Percentiles rank a stretch among this genome's conserved stretches.
Evolutionary conservation across 2,329 filamentous ascomycete species (phyloP).

Genomic region (Epicoccum nigrum): DNA sequence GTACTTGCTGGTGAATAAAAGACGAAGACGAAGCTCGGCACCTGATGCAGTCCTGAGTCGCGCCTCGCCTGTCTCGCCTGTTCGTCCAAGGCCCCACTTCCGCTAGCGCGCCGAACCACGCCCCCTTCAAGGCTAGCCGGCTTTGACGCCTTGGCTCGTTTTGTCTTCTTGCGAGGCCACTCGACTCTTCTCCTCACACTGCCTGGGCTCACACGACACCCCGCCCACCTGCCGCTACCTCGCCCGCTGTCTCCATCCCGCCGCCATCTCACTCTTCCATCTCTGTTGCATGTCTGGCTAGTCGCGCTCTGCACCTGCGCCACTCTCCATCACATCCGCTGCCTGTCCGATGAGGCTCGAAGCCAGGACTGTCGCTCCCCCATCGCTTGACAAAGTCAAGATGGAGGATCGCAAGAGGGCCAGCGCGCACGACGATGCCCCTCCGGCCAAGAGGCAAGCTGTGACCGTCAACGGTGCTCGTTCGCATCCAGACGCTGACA

Average conservation of each 20-base stretch:
- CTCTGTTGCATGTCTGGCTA: slow-evolving; percentile 26
- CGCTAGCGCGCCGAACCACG: not conserved
- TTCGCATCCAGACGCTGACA: slow-evolving; percentile 69
- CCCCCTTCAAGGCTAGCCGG: not conserved
- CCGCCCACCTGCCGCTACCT: slow-evolving; percentile 16
- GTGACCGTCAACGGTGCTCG: slow-evolving; percentile 73
- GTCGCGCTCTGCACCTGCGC: slow-evolving; percentile 22
- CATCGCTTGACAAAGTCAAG: slow-evolving; percentile 81
- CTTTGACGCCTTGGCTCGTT: slow-evolving; percentile 7
- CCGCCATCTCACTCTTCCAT: slow-evolving; percentile 31
- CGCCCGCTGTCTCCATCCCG: slow-evolving; percentile 25
- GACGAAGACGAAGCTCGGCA: too few species aligned
- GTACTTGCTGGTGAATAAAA: too few species aligned
- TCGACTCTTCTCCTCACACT: slow-evolving; percentile 4
- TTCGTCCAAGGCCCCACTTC: not conserved
- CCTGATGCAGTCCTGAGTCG: too few species aligned
- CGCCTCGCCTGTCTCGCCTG: too few species aligned
- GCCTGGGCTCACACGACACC: slow-evolving; percentile 37
- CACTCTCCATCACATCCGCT: slow-evolving; percentile 36
- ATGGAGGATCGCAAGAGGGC: slow-evolving; percentile 99
- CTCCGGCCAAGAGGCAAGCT: slow-evolving; percentile 89
- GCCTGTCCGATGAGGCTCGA: slow-evolving; percentile 82
- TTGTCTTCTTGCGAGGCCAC: slow-evolving; percentile 4
- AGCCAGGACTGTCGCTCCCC: slow-evolving; percentile 73
- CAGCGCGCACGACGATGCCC: slow-evolving; percentile 82